Conservation (phyloP, 345 rosid species). For the Gossypium ekmanianum region DNA sequence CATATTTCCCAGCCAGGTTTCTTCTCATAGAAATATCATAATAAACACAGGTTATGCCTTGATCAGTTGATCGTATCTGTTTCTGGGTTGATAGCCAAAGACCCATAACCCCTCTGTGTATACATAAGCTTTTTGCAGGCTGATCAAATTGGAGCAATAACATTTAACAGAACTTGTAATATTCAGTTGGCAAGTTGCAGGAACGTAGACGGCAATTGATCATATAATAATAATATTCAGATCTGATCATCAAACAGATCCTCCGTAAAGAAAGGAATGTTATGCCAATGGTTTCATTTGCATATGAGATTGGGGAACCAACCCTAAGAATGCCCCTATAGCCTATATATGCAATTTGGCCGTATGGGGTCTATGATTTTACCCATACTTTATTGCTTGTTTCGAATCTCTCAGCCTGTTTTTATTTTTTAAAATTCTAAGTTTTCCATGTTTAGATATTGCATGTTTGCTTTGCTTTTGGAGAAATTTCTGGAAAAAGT, state of each 20-base stretch:
- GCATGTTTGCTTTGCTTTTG: background rate
- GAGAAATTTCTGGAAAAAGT: background rate
- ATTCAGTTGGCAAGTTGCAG: conserved; percentile 1
- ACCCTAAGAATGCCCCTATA: background rate
- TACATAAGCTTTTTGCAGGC: background rate
- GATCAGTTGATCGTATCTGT: too few species aligned
- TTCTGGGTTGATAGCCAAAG: too few species aligned
- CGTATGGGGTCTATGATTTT: background rate
- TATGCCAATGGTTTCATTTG: background rate
- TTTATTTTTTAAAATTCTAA: background rate
- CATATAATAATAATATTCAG: background rate
- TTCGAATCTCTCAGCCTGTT: background rate
- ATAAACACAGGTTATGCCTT: too few species aligned
- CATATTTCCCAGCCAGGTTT: too few species aligned
- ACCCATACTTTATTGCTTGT: background rate
- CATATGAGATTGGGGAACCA: background rate
- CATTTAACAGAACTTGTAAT: background rate
- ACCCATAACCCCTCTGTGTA: background rate
- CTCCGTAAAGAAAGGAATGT: background rate
- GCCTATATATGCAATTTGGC: background rate
- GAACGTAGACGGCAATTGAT: background rate
- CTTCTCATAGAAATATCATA: too few species aligned
- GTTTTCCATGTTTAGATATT: background rate
- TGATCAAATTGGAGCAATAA: background rate
- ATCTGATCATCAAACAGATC: background rate